Conservation (phyloP, 176 grass and related monocot genomes). For the Ananas comosus region DNA sequence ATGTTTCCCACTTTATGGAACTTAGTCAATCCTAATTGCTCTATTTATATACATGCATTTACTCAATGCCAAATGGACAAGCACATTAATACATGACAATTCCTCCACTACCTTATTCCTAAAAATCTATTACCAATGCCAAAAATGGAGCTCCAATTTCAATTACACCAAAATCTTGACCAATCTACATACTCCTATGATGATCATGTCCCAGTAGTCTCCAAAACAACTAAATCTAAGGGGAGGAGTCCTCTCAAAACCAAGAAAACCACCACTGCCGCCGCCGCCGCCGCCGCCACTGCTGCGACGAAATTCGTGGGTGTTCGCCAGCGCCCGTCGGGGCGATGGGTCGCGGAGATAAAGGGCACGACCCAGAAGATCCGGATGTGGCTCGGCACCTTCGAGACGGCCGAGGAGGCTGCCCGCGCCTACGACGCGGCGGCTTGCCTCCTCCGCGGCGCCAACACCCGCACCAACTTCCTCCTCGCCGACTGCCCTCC, state of each 20-base stretch:
- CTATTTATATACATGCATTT: constrained; percentile 55
- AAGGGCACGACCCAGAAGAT: constrained; percentile 96
- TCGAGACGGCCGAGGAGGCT: constrained; percentile 60
- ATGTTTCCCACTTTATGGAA: no score
- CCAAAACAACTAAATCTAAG: no score
- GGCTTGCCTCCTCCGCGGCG: constrained; percentile 74
- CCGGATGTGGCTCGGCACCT: constrained; percentile 92
- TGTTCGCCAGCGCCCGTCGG: constrained; percentile 67
- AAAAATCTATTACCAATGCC: not conserved
- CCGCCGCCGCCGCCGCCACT: no score
- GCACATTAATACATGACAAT: constrained; percentile 25
- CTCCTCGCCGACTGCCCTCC: constrained; percentile 23
- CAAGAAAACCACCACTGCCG: no score
- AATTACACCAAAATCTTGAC: constrained; percentile 21
- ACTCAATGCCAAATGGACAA: constrained; percentile 32
- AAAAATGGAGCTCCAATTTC: constrained; percentile 79
- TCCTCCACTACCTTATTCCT: constrained; percentile 10
- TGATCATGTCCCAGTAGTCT: no score
- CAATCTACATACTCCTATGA: not conserved
- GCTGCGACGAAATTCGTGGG: constrained; percentile 53
- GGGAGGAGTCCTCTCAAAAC: no score
- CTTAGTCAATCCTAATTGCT: no score
- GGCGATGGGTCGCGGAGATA: constrained; percentile 92
- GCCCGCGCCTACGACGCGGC: constrained; percentile 68
- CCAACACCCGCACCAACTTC: constrained; percentile 87